phyloP scores from a whole-genome alignment of 2,329 filamentous ascomycete genomes.

The Aspergillus sp. region DNA sequence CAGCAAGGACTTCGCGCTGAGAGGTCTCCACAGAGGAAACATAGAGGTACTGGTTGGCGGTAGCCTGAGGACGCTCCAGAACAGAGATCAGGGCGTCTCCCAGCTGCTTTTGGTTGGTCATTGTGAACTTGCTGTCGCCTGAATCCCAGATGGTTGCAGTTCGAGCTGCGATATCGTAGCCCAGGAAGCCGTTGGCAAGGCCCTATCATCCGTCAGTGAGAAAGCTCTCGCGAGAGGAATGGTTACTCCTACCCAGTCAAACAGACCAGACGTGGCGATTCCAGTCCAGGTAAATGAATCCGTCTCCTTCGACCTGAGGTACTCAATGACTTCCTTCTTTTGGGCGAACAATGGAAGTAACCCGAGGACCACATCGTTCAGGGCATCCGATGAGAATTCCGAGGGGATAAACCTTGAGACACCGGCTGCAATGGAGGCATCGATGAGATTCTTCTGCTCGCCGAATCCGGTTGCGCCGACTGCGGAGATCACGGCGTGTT shows the following conservation, averaged over 20 bases:
- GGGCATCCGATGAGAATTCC: conserved; percentile 37
- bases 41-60: conserved; percentile 62
- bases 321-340: conserved; percentile 49
- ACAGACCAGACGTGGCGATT: conserved; percentile 63
- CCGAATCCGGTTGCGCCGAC: conserved; percentile 29
- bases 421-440: conserved; percentile 36
- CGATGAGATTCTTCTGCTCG: conserved; percentile 37
- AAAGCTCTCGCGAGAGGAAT: neutral
- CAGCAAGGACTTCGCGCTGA: conserved; percentile 61
- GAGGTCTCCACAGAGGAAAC: conserved; percentile 62
- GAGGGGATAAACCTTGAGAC: conserved; percentile 41
- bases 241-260: conserved; percentile 56
- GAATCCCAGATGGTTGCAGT: conserved; percentile 61
- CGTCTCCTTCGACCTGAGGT: conserved; percentile 56
- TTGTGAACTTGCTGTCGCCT: conserved; percentile 57
- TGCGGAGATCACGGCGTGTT: conserved; percentile 38
- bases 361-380: conserved; percentile 29
- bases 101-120: conserved; percentile 57
- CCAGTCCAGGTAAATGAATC: conserved; percentile 62
- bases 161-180: conserved; percentile 55
- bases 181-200: conserved; percentile 55
- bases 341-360: conserved; percentile 30
- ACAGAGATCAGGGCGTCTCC: conserved; percentile 58
- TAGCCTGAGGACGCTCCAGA: conserved; percentile 55
- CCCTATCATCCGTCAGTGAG: conserved; percentile 37